A percentile compares a stretch with the other conserved stretches of the same genome.
Conservation (phyloP, 2,329 filamentous ascomycete species). For the Acephala macrosclerotiorum region DNA sequence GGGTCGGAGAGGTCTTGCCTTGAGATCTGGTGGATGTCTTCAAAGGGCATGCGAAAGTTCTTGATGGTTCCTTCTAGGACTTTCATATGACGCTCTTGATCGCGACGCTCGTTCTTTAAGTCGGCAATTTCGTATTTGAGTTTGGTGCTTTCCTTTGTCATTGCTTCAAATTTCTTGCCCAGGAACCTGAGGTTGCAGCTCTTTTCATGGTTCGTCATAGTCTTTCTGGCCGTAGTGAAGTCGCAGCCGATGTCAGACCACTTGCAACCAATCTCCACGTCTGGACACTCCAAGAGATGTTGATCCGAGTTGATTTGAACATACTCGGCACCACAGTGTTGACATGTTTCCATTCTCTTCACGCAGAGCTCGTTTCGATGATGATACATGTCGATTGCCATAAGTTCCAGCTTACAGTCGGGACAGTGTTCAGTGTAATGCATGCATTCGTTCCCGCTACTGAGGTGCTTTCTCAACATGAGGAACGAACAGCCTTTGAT, state of each 20-base stretch:
- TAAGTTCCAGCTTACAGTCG: constrained; percentile 56
- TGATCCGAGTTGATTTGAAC: constrained; percentile 36
- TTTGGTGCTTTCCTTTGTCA: constrained; percentile 52
- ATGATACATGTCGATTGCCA: constrained; percentile 56
- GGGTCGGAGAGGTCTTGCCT: too few relatives aligned
- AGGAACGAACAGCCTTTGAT: constrained; percentile 58
- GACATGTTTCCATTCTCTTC: constrained; percentile 43
- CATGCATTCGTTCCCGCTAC: constrained; percentile 61
- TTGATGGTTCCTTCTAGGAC: constrained; percentile 34
- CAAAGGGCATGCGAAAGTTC: background rate
- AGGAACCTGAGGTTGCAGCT: constrained; percentile 61
- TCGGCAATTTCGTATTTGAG: constrained; percentile 54
- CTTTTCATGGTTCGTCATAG: constrained; percentile 54
- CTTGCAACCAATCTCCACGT: constrained; percentile 52
- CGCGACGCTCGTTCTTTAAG: constrained; percentile 48
- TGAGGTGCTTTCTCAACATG: constrained; percentile 57
- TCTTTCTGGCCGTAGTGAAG: constrained; percentile 48
- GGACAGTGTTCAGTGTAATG: constrained; percentile 60
- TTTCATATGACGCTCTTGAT: constrained; percentile 52
- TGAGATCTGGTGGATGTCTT: too few relatives aligned
- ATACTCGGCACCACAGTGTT: constrained; percentile 39
- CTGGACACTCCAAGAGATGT: constrained; percentile 54
- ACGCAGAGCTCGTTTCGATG: constrained; percentile 57
- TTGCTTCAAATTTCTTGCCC: constrained; percentile 54
- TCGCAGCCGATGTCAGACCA: constrained; percentile 59